Percentiles rank a stretch among this genome's conserved stretches.
These are phyloP conservation scores for Prunus salicina DNA, from an alignment of 306 rosid species.

Conservation along the genomic window DNA sequence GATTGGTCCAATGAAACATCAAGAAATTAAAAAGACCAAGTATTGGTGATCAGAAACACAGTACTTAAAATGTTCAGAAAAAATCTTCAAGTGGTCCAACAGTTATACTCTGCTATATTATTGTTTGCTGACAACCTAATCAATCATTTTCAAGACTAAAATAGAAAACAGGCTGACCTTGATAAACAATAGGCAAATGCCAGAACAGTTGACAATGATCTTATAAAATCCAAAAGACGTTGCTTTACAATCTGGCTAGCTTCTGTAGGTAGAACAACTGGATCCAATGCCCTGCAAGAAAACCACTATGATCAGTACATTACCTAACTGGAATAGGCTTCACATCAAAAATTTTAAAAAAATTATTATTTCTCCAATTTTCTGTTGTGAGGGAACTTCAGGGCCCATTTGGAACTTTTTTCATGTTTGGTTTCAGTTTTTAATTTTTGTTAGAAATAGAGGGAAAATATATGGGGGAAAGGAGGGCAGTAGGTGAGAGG, in stretches of 20 bases:
- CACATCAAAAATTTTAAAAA: neutral
- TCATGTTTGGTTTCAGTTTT: neutral
- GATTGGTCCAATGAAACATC: neutral
- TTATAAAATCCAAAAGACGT: slow-evolving; percentile 69
- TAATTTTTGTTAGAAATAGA: neutral
- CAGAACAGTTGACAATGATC: slow-evolving; percentile 83
- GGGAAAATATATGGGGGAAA: neutral
- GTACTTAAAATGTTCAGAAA: neutral
- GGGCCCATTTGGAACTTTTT: neutral
- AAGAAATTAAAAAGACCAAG: slow-evolving; percentile 8
- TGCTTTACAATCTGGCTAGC: slow-evolving; percentile 75
- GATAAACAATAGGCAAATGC: slow-evolving; percentile 90
- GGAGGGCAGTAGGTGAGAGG: neutral
- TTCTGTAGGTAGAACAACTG: slow-evolving; percentile 68
- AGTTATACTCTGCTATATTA: neutral
- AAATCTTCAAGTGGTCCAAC: neutral
- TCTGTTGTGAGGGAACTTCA: neutral
- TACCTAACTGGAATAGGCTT: neutral
- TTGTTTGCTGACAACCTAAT: neutral
- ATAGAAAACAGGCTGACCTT: slow-evolving; percentile 50
- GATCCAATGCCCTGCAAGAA: slow-evolving; percentile 71
- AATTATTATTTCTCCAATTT: neutral
- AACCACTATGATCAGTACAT: slow-evolving; percentile 16
- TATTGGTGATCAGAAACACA: neutral
- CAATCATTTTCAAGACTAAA: neutral